These are phyloP conservation scores for Sarocladium strictum DNA, from an alignment of 2,329 filamentous ascomycete genomes.

Conservation along the genomic window DNA sequence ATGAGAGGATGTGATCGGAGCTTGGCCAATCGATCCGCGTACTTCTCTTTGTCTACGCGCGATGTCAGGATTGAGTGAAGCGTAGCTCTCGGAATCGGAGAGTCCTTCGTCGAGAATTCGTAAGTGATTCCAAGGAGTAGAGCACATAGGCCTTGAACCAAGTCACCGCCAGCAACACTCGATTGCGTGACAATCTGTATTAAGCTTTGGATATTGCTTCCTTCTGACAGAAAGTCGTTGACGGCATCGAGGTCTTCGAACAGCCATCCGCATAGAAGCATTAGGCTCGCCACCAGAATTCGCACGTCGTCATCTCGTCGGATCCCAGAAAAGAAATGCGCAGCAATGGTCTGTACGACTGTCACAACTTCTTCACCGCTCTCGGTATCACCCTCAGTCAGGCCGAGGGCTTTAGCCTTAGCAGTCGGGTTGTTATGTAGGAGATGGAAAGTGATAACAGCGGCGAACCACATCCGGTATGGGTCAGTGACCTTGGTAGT, in stretches of 20 bases:
- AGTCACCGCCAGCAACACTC: slow-evolving; percentile 48
- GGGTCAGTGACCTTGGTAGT: slow-evolving; percentile 64
- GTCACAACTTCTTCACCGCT: slow-evolving; percentile 93
- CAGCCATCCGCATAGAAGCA: slow-evolving; percentile 82
- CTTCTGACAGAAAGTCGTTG: slow-evolving; percentile 88
- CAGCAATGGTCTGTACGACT: slow-evolving; percentile 80
- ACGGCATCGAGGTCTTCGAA: slow-evolving; percentile 90
- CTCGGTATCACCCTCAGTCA: slow-evolving; percentile 83
- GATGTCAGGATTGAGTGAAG: slow-evolving; percentile 73
- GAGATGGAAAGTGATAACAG: slow-evolving; percentile 79
- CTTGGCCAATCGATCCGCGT: slow-evolving; percentile 73
- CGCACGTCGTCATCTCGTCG: slow-evolving; percentile 72
- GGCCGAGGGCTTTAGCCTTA: slow-evolving; percentile 71
- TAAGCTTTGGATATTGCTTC: slow-evolving; percentile 83
- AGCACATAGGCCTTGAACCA: slow-evolving; percentile 78
- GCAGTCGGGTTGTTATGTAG: slow-evolving; percentile 73
- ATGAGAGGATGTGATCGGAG: slow-evolving; percentile 73
- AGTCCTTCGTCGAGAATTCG: slow-evolving; percentile 97
- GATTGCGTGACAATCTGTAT: slow-evolving; percentile 66
- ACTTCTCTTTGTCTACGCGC: slow-evolving; percentile 78
- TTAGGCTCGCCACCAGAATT: slow-evolving; percentile 77
- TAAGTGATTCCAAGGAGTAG: slow-evolving; percentile 84
- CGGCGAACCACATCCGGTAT: slow-evolving; percentile 85
- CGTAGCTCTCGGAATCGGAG: slow-evolving; percentile 75
- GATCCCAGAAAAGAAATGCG: slow-evolving; percentile 76